Evolutionary conservation across 1,284 basidiomycete species (phyloP), one percentile per base, ranked within the genome.

Genomic region (Ceratobasidium sp.): DNA sequence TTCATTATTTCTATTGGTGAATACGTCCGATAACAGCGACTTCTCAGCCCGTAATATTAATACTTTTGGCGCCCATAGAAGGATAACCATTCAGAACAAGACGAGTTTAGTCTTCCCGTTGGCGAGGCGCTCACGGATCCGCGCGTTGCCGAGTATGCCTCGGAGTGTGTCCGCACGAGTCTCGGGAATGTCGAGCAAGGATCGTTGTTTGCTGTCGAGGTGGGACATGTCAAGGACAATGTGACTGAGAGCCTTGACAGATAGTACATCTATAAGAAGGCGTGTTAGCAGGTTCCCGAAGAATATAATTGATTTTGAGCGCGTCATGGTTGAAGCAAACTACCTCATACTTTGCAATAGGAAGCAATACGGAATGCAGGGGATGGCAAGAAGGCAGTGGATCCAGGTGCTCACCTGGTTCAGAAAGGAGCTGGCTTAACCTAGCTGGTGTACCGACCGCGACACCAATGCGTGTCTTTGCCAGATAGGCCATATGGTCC

Each of bases 391-490:
- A 32, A 21, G 5, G 32, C 18, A 43, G 58, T n/a, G 36, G 39
- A 58, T 74, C 30, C 26, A 9, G 4, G 48, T 50, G 48, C 86
- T 77, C 73, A 91, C 92, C 90, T 76, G 89, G 88, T 75, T 92
- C 90, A 77, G 86, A 86, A 46, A 95, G 83, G 71, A 95, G 81
- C 79, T 94, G 93, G 70, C 91, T 91, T 70, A 95, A 81, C 77
- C 93, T 86, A 46, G 90, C 89, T 58, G 93, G 92, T 10, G 93
- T 95, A 26, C 93, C 93, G 28, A 90, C 90, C 36, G 92, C 93
- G 30, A 89, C 84, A 21, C 89, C 89, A 57, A 94, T 85, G 78
- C 89, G 92, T 18, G 92, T 92, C 75, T 87, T 85, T 78, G 85
- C 85, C 76, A 95, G 83, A 81, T 92, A 92, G 21, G 85, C 82